phyloP scores from a whole-genome alignment of 305 asterid species.

The Fraxinus paxiana region DNA sequence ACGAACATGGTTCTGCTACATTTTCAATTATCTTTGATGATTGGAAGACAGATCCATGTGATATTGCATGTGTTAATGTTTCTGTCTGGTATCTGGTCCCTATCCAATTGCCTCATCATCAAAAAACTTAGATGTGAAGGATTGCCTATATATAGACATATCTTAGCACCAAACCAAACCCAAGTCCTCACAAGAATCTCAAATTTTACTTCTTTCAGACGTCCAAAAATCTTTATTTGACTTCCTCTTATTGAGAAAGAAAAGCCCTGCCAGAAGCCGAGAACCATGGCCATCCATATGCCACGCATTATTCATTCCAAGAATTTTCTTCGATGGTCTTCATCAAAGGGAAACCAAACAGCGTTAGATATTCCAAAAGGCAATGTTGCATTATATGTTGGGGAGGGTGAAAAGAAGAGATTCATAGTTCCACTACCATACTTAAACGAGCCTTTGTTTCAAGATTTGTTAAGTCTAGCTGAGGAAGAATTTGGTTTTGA shows the following conservation, averaged over 20 bases:
- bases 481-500: conserved; percentile 1
- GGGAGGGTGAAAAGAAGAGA: conserved; percentile 19
- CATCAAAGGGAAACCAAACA: not conserved
- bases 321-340: not conserved
- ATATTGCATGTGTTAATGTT: conserved; percentile 1
- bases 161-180: not conserved
- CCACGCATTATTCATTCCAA: not conserved
- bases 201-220: not conserved
- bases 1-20: not conserved
- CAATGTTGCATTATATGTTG: conserved; percentile 14
- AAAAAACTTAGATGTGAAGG: not conserved
- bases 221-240: not conserved
- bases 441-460: conserved; percentile 37
- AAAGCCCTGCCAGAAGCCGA: not conserved
- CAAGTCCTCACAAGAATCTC: not conserved
- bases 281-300: not conserved
- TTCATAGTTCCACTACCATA: conserved; percentile 23
- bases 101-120: not conserved
- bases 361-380: conserved; percentile 12
- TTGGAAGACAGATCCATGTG: conserved; percentile 18
- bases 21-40: not conserved
- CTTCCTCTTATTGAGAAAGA: not conserved
- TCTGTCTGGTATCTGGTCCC: conserved; percentile 3
- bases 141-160: conserved; percentile 1
- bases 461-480: conserved; percentile 29